Conservation (phyloP, 2,329 filamentous ascomycete genomes). For the Cordyceps pruinosa region DNA sequence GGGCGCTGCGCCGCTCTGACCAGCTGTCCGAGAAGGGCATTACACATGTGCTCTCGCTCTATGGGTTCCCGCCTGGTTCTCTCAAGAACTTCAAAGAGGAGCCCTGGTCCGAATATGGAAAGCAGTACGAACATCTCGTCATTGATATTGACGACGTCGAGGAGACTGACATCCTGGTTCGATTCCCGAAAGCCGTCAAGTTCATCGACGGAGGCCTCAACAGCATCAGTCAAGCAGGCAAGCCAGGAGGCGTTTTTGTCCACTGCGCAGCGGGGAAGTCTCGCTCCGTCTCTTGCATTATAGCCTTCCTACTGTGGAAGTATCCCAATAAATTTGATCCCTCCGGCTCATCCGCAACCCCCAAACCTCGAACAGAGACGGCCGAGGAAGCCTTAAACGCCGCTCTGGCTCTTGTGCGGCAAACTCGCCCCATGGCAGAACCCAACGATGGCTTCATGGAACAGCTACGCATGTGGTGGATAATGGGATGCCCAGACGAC, state of each 20-base stretch:
- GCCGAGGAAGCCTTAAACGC: slow-evolving; percentile 42
- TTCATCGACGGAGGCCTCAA: slow-evolving; percentile 76
- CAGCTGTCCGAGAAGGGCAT: slow-evolving; percentile 67
- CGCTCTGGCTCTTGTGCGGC: slow-evolving; percentile 63
- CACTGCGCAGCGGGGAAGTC: slow-evolving; percentile 94
- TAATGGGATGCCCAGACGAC: slow-evolving; percentile 70
- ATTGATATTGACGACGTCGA: slow-evolving; percentile 88
- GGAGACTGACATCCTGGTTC: slow-evolving; percentile 76
- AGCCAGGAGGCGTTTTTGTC: slow-evolving; percentile 44
- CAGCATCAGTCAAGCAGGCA: slow-evolving; percentile 8
- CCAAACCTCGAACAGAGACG: slow-evolving; percentile 26
- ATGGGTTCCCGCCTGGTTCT: slow-evolving; percentile 44
- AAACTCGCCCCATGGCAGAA: slow-evolving; percentile 69
- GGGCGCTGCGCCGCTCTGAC: slow-evolving; percentile 66
- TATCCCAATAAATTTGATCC: slow-evolving; percentile 47
- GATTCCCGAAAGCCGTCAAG: slow-evolving; percentile 68
- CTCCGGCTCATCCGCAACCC: slow-evolving; percentile 26
- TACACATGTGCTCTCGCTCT: slow-evolving; percentile 83
- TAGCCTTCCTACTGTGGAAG: slow-evolving; percentile 77
- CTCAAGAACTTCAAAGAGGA: slow-evolving; percentile 42
- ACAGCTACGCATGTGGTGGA: slow-evolving; percentile 79
- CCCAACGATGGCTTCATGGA: slow-evolving; percentile 89
- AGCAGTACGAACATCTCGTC: slow-evolving; percentile 62
- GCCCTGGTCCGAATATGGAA: slow-evolving; percentile 41
- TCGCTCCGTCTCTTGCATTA: slow-evolving; percentile 74